A percentile compares a stretch with the other conserved stretches of the same genome.
Evolutionary conservation across 148 eudicot genomes (phyloP).

Genomic region (Camellia granthamiana): DNA sequence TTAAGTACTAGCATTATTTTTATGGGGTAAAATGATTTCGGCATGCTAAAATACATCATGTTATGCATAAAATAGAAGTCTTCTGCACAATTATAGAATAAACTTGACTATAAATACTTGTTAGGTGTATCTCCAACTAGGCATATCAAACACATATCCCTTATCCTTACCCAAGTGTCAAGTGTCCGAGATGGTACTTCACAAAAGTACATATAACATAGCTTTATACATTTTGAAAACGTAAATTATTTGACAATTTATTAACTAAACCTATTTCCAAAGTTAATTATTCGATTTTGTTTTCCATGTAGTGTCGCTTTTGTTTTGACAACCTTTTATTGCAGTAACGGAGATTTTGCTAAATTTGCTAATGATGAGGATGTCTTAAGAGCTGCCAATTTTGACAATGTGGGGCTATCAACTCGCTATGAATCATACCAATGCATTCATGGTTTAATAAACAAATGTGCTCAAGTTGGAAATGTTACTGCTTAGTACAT

Average conservation of each 20-base stretch:
- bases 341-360: not conserved
- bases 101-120: no score
- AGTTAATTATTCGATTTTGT: not conserved
- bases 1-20: no score
- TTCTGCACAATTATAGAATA: no score
- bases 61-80: no score
- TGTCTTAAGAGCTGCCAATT: constrained; percentile 3
- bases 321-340: not conserved
- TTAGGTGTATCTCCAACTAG: no score
- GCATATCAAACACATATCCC: no score
- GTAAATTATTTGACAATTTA: not conserved
- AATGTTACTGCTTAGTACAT: not conserved
- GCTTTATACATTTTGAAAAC: not conserved
- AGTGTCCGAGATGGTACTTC: no score
- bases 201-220: no score
- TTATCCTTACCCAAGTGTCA: no score
- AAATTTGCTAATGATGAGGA: not conserved
- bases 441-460: constrained; percentile 2
- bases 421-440: not conserved
- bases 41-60: no score
- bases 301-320: not conserved
- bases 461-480: constrained; percentile 9
- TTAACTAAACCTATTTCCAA: not conserved
- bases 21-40: no score
- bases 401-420: not conserved